A percentile compares a stretch with the other conserved stretches of the same genome.
phyloP scores from a whole-genome alignment of 495 filamentous ascomycete genomes.

The Annulohypoxylon nitens region DNA sequence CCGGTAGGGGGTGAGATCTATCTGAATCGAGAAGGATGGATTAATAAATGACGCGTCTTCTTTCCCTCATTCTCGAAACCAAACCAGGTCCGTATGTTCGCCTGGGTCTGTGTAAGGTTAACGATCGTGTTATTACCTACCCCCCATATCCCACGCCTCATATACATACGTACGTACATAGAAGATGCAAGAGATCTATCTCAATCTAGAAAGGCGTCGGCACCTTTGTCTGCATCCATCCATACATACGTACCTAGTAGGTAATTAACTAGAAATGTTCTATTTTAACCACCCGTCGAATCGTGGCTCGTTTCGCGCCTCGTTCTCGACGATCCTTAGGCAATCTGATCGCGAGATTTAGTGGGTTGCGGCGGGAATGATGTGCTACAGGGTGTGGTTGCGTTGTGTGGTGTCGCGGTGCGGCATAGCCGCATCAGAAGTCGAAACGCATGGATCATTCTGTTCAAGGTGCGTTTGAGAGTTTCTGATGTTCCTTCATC shows the following conservation, averaged over 20 bases:
- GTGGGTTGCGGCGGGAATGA: constrained; percentile 47
- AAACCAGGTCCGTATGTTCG: neutral
- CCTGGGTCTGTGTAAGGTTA: neutral
- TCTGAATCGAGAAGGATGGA: constrained; percentile 31
- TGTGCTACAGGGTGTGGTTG: constrained; percentile 41
- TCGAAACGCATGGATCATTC: constrained; percentile 42
- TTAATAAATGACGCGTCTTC: neutral
- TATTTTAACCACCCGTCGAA: constrained; percentile 36
- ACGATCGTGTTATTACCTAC: neutral
- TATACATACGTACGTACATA: neutral
- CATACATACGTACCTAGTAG: too few relatives aligned
- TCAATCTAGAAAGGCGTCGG: neutral
- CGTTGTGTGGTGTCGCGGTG: neutral
- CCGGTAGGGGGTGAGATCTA: constrained; percentile 3
- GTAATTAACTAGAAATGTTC: constrained; percentile 3
- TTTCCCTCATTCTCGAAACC: constrained; percentile 20
- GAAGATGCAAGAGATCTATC: neutral
- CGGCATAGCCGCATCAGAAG: constrained; percentile 36
- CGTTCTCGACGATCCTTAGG: constrained; percentile 26
- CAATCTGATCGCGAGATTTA: constrained; percentile 43
- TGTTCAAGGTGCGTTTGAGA: constrained; percentile 25
- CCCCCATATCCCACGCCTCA: neutral
- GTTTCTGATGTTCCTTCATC: constrained; percentile 1
- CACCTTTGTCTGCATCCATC: neutral
- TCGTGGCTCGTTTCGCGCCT: constrained; percentile 27